These are phyloP conservation scores for Lichina pygmaea DNA, from an alignment of 495 filamentous ascomycete genomes.

Conservation along the genomic window DNA sequence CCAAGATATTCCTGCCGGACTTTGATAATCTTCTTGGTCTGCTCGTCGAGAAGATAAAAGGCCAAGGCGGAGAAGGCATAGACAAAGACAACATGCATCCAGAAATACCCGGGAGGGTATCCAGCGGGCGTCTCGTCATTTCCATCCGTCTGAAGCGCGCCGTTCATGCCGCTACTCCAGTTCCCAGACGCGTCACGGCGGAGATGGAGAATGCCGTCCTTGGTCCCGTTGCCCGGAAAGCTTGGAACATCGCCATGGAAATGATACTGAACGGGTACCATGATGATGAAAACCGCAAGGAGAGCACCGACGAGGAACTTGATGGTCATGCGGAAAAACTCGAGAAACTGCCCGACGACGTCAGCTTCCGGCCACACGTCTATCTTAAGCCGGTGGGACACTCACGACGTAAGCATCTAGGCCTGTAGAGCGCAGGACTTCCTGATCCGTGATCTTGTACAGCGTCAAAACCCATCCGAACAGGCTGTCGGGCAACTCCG, in stretches of 20 bases:
- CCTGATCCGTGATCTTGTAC: slow-evolving; percentile 68
- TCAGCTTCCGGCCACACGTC: no score
- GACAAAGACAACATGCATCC: slow-evolving; percentile 76
- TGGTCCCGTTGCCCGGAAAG: not conserved
- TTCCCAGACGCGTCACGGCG: not conserved
- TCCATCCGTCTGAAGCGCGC: not conserved
- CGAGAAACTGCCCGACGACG: slow-evolving; percentile 35
- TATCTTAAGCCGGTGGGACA: slow-evolving; percentile 1
- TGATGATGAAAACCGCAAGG: slow-evolving; percentile 49
- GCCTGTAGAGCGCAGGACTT: slow-evolving; percentile 72
- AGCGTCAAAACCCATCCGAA: slow-evolving; percentile 86
- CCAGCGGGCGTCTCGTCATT: slow-evolving; percentile 12
- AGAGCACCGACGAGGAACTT: slow-evolving; percentile 55
- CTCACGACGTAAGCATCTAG: slow-evolving; percentile 83
- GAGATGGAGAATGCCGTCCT: not conserved
- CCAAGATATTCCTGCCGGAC: slow-evolving; percentile 79
- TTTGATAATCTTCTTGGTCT: slow-evolving; percentile 62
- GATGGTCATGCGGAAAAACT: slow-evolving; percentile 83
- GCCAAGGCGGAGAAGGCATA: slow-evolving; percentile 70
- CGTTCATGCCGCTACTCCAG: not conserved
- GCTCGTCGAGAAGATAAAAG: slow-evolving; percentile 54
- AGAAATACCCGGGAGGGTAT: slow-evolving; percentile 31
- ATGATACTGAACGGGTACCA: slow-evolving; percentile 61
- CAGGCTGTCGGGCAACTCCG: slow-evolving; percentile 60
- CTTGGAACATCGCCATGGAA: slow-evolving; percentile 20